These are phyloP conservation scores for Candolleomyces efflorescens DNA, from an alignment of 768 basidiomycete genomes.

Conservation along the genomic window DNA sequence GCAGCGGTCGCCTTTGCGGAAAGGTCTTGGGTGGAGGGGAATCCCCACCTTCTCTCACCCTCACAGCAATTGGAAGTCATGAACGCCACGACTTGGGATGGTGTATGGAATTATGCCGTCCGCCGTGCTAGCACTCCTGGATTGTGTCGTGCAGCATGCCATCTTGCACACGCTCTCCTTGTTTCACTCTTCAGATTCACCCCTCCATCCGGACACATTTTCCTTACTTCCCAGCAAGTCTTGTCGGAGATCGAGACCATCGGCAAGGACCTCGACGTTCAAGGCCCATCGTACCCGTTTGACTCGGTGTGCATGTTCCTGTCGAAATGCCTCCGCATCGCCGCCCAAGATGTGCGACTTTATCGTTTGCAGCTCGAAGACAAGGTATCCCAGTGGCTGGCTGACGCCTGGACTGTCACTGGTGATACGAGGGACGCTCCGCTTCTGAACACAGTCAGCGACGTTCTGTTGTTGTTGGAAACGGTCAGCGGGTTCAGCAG, in stretches of 20 bases:
- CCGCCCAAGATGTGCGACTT: slow-evolving; percentile 76
- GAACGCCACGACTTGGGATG: slow-evolving; percentile 58
- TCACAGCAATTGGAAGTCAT: slow-evolving; percentile 12
- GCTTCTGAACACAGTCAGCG: slow-evolving; percentile 50
- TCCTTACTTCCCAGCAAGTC: slow-evolving; percentile 52
- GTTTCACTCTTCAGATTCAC: slow-evolving; percentile 24
- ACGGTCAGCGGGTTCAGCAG: slow-evolving; percentile 55
- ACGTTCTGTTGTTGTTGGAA: slow-evolving; percentile 61
- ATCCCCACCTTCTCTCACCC: not conserved
- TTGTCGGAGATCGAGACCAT: slow-evolving; percentile 75
- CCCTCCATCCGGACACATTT: slow-evolving; percentile 19
- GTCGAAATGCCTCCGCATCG: slow-evolving; percentile 58
- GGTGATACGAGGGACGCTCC: slow-evolving; percentile 29
- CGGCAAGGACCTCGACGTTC: slow-evolving; percentile 80
- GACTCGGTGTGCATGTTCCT: slow-evolving; percentile 91
- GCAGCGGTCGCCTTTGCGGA: slow-evolving; percentile 65
- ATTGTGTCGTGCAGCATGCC: slow-evolving; percentile 78
- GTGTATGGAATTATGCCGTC: slow-evolving; percentile 79
- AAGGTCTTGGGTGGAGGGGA: slow-evolving; percentile 15
- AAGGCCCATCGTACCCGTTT: slow-evolving; percentile 82
- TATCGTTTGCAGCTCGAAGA: slow-evolving; percentile 86
- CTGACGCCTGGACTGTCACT: slow-evolving; percentile 59
- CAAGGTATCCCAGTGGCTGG: slow-evolving; percentile 78
- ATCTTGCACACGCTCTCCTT: slow-evolving; percentile 57
- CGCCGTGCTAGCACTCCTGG: slow-evolving; percentile 65